Percentiles rank a stretch among this genome's conserved stretches.
Conservation (phyloP, 2,329 filamentous ascomycete species). For the Nigrospora osmanthi region DNA sequence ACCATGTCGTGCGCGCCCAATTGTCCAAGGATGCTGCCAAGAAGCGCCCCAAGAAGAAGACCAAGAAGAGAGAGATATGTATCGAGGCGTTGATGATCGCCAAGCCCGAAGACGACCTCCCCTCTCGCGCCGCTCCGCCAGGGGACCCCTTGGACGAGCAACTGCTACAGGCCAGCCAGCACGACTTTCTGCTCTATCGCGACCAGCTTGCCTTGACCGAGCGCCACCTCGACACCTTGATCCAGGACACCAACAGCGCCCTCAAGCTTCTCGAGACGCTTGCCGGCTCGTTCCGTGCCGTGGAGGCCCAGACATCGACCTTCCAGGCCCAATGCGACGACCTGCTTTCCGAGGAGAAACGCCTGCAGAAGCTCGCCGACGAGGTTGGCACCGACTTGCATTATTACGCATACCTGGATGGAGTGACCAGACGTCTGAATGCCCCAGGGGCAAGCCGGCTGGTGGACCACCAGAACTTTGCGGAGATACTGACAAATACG, state of each 20-base stretch:
- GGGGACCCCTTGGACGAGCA: constrained; percentile 57
- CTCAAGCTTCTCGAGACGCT: constrained; percentile 70
- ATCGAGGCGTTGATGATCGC: constrained; percentile 43
- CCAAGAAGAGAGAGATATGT: constrained; percentile 28
- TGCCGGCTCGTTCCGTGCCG: constrained; percentile 77
- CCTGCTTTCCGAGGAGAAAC: constrained; percentile 72
- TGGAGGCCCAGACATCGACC: constrained; percentile 84
- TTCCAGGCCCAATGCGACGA: constrained; percentile 92
- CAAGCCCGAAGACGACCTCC: constrained; percentile 14
- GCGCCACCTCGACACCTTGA: constrained; percentile 70
- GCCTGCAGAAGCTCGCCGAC: constrained; percentile 70
- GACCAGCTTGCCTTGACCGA: constrained; percentile 77
- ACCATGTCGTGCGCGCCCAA: constrained; percentile 52
- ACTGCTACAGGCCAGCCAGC: constrained; percentile 74
- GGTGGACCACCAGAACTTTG: constrained; percentile 77
- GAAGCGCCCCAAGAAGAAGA: constrained; percentile 30
- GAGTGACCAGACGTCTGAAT: constrained; percentile 81
- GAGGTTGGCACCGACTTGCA: constrained; percentile 84
- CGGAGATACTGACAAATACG: constrained; percentile 78
- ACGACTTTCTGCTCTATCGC: constrained; percentile 75
- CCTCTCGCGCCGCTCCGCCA: constrained; percentile 12
- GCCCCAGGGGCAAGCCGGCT: constrained; percentile 82
- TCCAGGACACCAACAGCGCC: constrained; percentile 69
- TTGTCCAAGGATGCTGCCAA: constrained; percentile 40
- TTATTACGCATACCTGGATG: constrained; percentile 91